These are phyloP conservation scores for Tolypocladium guangdongense DNA, from an alignment of 2,329 filamentous ascomycete genomes.

Conservation along the genomic window DNA sequence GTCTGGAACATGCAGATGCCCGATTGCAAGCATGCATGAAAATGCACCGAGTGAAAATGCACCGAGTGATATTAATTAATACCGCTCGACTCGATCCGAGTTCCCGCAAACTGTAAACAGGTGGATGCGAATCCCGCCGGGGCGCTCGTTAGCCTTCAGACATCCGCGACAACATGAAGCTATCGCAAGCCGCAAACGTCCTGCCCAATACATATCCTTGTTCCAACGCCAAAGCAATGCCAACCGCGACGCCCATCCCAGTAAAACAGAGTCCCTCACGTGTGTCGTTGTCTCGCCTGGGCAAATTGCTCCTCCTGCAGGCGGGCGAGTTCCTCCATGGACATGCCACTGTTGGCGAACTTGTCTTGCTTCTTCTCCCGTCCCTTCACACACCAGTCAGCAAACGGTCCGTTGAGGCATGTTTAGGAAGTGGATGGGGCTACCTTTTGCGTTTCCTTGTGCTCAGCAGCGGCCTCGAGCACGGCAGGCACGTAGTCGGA, in stretches of 20 bases:
- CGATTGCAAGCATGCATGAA: no score
- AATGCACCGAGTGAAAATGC: neutral
- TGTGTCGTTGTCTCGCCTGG: conserved; percentile 42
- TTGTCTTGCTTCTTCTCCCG: conserved; percentile 97
- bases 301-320: conserved; percentile 90
- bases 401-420: neutral
- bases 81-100: neutral
- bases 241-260: conserved; percentile 13
- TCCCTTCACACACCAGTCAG: conserved; percentile 42
- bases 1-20: neutral
- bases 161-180: neutral
- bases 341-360: conserved; percentile 87
- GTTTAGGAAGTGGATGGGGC: conserved; percentile 8
- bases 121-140: neutral
- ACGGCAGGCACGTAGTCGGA: conserved; percentile 85
- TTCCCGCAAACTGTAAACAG: no score
- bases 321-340: conserved; percentile 77
- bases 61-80: neutral
- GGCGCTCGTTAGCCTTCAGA: neutral
- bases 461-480: conserved; percentile 74
- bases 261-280: conserved; percentile 2
- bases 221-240: conserved; percentile 25
- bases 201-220: conserved; percentile 1
- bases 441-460: conserved; percentile 89
- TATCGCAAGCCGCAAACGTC: neutral